Evolutionary conservation across 2,329 filamentous ascomycete genomes (phyloP).

Genomic region (Ustulina deusta): DNA sequence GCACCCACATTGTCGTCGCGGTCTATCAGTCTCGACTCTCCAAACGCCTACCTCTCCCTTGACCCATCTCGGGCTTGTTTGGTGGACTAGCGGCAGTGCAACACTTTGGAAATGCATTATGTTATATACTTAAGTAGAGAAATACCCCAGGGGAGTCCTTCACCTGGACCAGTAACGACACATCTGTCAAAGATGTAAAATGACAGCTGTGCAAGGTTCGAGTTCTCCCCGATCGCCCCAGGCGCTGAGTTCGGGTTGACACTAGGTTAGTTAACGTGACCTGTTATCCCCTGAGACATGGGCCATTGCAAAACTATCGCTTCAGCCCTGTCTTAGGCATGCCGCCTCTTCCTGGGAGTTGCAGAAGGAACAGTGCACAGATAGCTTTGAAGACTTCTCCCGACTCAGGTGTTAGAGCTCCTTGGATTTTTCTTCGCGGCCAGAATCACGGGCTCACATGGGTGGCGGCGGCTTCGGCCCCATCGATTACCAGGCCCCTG

Average conservation of each 20-base stretch:
- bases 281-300: constrained; percentile 17
- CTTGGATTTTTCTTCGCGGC: constrained; percentile 8
- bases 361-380: constrained; percentile 19
- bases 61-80: background rate
- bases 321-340: constrained; percentile 37
- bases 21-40: constrained; percentile 4
- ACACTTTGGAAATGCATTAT: background rate
- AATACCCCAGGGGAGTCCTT: background rate
- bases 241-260: constrained; percentile 9
- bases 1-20: background rate
- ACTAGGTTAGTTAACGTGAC: background rate
- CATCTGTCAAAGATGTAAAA: constrained; percentile 38
- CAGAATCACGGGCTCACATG: constrained; percentile 14
- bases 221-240: background rate
- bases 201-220: constrained; percentile 33
- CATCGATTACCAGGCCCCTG: constrained; percentile 33
- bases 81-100: background rate
- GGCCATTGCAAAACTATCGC: constrained; percentile 44
- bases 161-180: constrained; percentile 35
- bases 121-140: background rate
- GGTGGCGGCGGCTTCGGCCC: constrained; percentile 32
- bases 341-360: constrained; percentile 39
- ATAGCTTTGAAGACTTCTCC: constrained; percentile 19
- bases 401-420: constrained; percentile 22
- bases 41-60: background rate